Evolutionary conservation across 129 eudicot species (phyloP), one percentile per base, ranked within the genome.

Genomic region (Mikania micrantha): DNA sequence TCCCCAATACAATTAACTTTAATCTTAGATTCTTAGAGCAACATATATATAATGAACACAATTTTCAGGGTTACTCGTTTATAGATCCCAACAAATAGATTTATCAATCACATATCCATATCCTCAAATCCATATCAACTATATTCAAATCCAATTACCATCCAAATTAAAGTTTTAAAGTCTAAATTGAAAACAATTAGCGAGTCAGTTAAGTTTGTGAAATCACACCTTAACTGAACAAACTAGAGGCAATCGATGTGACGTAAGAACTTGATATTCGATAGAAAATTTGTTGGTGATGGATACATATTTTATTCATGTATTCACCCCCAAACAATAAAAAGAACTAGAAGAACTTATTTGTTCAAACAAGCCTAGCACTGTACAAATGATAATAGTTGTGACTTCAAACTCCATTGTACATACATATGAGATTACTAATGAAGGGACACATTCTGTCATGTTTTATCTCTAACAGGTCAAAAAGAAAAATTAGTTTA

Each of bases 251-350:
- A 66, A 27, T 38, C 24, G 56, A 67, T 49, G 35, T 19, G 60
- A 44, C 45, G 54, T 27, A 44, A 24, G 38, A 66, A 47, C 16
- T 65, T 65, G 44, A 47, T 64, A 42, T 49, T 47, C 20, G 61
- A 52, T 67, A 29, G 2, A 31, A 17, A 48, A 67, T 48, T 45
- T 31, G 19, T 50, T 16, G 60, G 28, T 38, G 40, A 61, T 34
- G 12, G 17, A 60, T 17, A 5, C 25, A 2, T 25, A 1, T n/a
- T 60, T n/a, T n/a, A n/a, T n/a, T n/a, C 25, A 4, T 35, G 47
- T 35, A 29, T 40, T n/a, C n/a, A 16, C 10, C 25, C 70, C 28
- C 27, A 17, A 64, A 45, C 38, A 25, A n/a, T 39, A 41, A 24
- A 22, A 64, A 19, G 9, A 44, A 25, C 54, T 22, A n/a, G 24